Percentiles rank a stretch among this genome's conserved stretches.
phyloP scores from a whole-genome alignment of 1,139 yeast genomes.

The Lodderomyces metapsilosis region DNA sequence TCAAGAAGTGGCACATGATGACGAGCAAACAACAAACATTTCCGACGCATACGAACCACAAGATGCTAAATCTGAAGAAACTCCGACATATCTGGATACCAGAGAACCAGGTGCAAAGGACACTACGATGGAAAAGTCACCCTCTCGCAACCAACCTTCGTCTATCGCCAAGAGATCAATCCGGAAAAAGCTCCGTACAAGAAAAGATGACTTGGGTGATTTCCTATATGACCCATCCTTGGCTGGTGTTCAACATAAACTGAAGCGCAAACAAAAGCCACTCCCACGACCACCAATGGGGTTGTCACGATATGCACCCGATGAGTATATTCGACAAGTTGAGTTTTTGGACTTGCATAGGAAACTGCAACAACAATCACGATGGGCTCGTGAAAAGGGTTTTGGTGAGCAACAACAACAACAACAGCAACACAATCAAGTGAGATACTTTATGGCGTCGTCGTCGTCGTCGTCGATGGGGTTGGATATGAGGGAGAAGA shows the following conservation, averaged over 20 bases:
- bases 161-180: not conserved
- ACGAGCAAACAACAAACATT: not conserved
- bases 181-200: not conserved
- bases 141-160: not conserved
- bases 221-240: not conserved
- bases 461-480: not conserved
- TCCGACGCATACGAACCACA: too few species aligned
- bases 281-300: not conserved
- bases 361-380: not conserved
- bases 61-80: too few species aligned
- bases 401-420: not conserved
- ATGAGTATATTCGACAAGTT: not conserved
- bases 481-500: not conserved
- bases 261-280: slow-evolving; percentile 1
- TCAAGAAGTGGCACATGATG: not conserved
- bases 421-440: too few species aligned
- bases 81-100: not conserved
- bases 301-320: not conserved
- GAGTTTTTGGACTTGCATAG: not conserved
- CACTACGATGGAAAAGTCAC: not conserved
- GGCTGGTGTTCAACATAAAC: not conserved
- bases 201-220: slow-evolving; percentile 1
- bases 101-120: not conserved
- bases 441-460: not conserved
- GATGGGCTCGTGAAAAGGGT: not conserved